Conservation (phyloP, 208 protist species). For the Acanthamoeba polyphaga region DNA sequence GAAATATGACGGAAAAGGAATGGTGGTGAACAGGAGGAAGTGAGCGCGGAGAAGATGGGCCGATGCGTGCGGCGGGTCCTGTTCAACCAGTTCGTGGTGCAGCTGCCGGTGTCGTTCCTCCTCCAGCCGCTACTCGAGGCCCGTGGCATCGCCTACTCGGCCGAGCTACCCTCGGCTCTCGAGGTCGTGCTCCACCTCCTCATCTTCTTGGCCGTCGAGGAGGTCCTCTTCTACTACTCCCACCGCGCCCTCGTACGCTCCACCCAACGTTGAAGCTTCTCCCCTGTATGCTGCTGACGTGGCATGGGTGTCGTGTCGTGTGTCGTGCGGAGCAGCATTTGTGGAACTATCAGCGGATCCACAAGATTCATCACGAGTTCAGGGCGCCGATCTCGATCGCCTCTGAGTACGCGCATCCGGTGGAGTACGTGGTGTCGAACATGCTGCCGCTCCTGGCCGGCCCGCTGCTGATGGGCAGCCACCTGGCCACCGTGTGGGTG, state of each 20-base stretch:
- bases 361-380: conserved; percentile 62
- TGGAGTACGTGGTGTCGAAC: conserved; percentile 2
- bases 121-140: background rate
- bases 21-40: background rate
- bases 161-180: background rate
- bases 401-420: conserved; percentile 9
- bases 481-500: conserved; percentile 26
- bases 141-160: background rate
- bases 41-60: background rate
- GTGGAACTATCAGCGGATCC: conserved; percentile 6
- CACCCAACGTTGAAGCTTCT: background rate
- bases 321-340: background rate
- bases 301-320: background rate
- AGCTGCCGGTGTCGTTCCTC: background rate
- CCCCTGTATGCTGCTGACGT: background rate
- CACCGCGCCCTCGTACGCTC: background rate
- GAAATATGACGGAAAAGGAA: no score
- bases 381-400: background rate
- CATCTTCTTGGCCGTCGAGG: background rate
- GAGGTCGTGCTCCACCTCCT: background rate
- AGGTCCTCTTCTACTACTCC: conserved; percentile 44
- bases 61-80: background rate
- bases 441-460: conserved; percentile 17
- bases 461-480: conserved; percentile 32
- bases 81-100: conserved; percentile 13